phyloP scores from a whole-genome alignment of 1,284 basidiomycete species.

The Somion occarium region DNA sequence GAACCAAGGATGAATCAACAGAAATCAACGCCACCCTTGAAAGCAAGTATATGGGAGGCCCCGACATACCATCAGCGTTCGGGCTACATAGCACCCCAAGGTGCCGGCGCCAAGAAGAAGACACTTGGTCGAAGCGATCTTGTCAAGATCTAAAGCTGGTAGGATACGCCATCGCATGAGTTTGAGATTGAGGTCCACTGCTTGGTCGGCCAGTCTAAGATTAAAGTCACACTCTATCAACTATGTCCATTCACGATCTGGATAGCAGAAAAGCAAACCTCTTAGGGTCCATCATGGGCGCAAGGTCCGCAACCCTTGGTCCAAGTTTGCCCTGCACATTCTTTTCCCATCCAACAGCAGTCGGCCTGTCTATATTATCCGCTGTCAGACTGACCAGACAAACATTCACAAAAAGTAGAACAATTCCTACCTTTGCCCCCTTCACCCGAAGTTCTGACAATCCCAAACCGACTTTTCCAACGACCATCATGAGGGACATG shows the following conservation, averaged over 20 bases:
- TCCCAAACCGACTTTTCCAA: constrained; percentile 63
- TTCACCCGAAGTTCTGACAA: constrained; percentile 34
- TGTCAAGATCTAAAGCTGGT: constrained; percentile 85
- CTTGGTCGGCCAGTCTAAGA: constrained; percentile 86
- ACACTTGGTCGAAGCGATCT: constrained; percentile 76
- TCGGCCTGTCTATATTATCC: constrained; percentile 35
- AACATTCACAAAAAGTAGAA: too few relatives aligned
- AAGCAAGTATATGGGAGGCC: constrained; percentile 1
- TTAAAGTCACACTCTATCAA: background rate
- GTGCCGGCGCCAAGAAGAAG: constrained; percentile 94
- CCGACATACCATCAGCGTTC: constrained; percentile 74
- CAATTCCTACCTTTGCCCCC: constrained; percentile 9
- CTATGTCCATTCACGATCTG: background rate
- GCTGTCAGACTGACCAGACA: constrained; percentile 1
- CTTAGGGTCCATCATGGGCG: constrained; percentile 92
- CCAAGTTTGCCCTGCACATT: constrained; percentile 81
- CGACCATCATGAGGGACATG: constrained; percentile 30
- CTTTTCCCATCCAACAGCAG: constrained; percentile 93
- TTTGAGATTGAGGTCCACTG: constrained; percentile 95
- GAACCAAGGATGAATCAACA: background rate
- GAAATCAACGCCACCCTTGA: background rate
- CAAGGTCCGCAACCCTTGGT: constrained; percentile 87
- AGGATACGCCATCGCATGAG: constrained; percentile 98
- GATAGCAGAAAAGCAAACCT: constrained; percentile 36
- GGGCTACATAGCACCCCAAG: constrained; percentile 92